phyloP scores from a whole-genome alignment of 441 rosid genomes.

The Aquilaria agallochum region DNA sequence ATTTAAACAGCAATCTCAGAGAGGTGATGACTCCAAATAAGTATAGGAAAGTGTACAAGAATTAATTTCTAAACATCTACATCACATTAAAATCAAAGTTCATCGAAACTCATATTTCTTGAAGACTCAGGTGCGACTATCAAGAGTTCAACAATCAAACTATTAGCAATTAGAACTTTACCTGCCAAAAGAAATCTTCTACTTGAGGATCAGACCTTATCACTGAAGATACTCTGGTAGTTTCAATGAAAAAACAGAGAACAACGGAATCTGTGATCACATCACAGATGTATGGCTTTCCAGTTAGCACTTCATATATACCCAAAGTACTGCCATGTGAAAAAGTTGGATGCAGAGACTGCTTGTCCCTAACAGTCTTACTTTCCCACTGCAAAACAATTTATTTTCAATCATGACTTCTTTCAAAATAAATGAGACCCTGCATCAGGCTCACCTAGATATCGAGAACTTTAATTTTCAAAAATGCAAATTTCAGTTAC shows the following conservation, averaged over 20 bases:
- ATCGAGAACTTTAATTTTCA: conserved; percentile 9
- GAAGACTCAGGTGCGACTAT: not conserved
- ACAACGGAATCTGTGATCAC: conserved; percentile 77
- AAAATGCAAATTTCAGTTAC: conserved; percentile 30
- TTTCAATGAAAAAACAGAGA: conserved; percentile 64
- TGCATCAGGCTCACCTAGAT: too few species aligned
- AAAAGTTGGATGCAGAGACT: conserved; percentile 85
- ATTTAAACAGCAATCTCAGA: too few species aligned
- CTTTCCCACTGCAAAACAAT: conserved; percentile 64
- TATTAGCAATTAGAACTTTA: conserved; percentile 16
- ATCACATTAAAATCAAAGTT: too few species aligned
- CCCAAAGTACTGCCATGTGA: conserved; percentile 94
- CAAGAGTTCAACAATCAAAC: not conserved
- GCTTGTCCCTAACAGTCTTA: conserved; percentile 54
- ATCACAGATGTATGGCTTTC: conserved; percentile 75
- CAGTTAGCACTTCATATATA: conserved; percentile 75
- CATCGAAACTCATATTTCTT: too few species aligned
- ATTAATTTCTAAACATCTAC: too few species aligned
- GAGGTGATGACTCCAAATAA: too few species aligned
- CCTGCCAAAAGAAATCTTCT: conserved; percentile 91
- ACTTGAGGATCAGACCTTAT: conserved; percentile 57
- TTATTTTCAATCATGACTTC: too few species aligned
- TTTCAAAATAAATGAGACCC: too few species aligned
- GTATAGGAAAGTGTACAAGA: too few species aligned
- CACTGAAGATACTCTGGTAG: conserved; percentile 50